Evolutionary conservation across 208 protist species (phyloP), one percentile per base, ranked within the genome.

Genomic region (Leishmania gerbilli): DNA sequence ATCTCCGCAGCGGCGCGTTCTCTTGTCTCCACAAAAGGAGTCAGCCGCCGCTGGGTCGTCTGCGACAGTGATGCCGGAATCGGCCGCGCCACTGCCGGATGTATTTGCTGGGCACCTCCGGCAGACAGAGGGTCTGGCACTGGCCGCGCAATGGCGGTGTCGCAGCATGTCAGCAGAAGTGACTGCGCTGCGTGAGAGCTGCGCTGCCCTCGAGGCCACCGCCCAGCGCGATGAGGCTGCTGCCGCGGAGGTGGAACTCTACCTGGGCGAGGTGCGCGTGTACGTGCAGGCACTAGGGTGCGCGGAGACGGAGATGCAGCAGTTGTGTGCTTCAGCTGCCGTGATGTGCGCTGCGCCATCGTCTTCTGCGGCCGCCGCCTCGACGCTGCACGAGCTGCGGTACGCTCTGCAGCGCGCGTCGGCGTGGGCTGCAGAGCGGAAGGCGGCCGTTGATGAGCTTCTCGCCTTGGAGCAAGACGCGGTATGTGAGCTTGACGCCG

Each of bases 231-330:
- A 82, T 74, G 78, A 79, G 74, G 65, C 71, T 2, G 74, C 74
- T 27, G 62, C 77, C 31, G 77, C 53, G 34, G 79, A 37, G 45
- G 56, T 65, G 3, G 68, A 71, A 9, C 71, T 47, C 24, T 85
- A 80, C 51, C 77, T 82, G 19, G 34, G 56, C 24, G 82, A 84
- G 2, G 74, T 80, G 9, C 76, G 72, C 5, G 77, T 86, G 51
- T 89, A 89, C 72, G 51, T 84, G 69, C 77, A 85, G 45, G 87
- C 87, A 19, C 77, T 87, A 76, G 51, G 68, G 31, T 40, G 64
- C 2, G 87, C 87, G 0, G 81, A 72, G 62, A 71, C 37, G 17
- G 85, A 88, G 64, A 47, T 83, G 74, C 67, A 55, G 34, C 55
- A 31, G 15, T 51, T 86, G 47, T 69, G 40, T 40, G 45, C 77